Evolutionary conservation across 2,329 filamentous ascomycete species (phyloP), one percentile per base, ranked within the genome.

Genomic region (Fusarium paranaense): DNA sequence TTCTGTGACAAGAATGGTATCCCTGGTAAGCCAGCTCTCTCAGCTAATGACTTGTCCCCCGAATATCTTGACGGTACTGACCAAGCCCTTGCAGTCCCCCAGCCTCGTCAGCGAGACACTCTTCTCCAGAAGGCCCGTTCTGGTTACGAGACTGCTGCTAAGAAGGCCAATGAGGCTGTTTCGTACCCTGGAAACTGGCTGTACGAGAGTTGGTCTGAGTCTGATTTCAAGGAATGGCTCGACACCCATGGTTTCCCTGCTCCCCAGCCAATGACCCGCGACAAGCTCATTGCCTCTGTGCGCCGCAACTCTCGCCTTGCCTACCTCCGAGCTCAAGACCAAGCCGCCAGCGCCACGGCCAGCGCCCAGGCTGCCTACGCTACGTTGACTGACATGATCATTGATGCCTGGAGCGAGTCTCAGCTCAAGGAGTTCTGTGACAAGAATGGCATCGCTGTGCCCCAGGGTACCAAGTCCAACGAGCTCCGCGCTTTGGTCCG

Each of bases 121-220:
- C 86, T 98, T 54, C 88, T 98, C 75, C 89, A 93, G 78, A 90
- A 94, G 78, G 90, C 92, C 69, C 94, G 96, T 72, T 88, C 93
- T 73, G 95, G 91, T 83, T 98, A 97, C 81, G 94, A 98, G 77
- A 84, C 89, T 2, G 84, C 92, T 66, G 95, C 96, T 18, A 91
- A 94, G 83, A 91, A 91, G 83, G 82, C 82, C 13, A 94, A 94
- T 70, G 93, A 98, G 84, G 93, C 94, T 16, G 86, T 90, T 62
- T 85, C 91, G n/a, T 98, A 98, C 80, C 97, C 97, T 37, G 97
- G 97, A 42, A 91, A 98, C 85, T 98, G 97, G 97, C 86, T 98
- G 50, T 99, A 98, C 81, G 89, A 92, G 70, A 88, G 92, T 9
- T 99, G 97, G 97, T 92, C 94, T 62, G 94, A 98, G 74, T 98